Conservation (phyloP, 2,329 filamentous ascomycete species). For the Zasmidium citrigriseum region DNA sequence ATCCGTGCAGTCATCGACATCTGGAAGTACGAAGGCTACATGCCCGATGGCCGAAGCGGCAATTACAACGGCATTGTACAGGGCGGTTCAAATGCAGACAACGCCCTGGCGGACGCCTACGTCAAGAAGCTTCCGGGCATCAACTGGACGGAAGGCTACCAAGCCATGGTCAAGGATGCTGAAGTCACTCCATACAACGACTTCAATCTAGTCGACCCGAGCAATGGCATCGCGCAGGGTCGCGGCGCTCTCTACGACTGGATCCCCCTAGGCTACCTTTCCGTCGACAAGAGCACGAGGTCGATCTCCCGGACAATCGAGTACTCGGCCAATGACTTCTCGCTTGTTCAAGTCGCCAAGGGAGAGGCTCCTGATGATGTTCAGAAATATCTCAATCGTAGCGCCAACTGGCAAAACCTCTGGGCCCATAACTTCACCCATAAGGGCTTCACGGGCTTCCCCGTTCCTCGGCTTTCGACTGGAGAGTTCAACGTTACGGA, state of each 20-base stretch:
- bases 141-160: constrained; percentile 37
- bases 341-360: constrained; percentile 43
- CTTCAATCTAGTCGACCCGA: constrained; percentile 31
- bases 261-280: constrained; percentile 45
- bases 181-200: constrained; percentile 33
- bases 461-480: constrained; percentile 28
- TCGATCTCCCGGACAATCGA: constrained; percentile 45
- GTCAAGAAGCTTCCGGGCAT: constrained; percentile 35
- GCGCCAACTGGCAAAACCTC: constrained; percentile 44
- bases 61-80: constrained; percentile 39
- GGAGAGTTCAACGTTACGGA: constrained; percentile 33
- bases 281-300: constrained; percentile 37
- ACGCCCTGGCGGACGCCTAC: constrained; percentile 37
- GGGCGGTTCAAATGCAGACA: constrained; percentile 39
- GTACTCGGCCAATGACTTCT: constrained; percentile 47
- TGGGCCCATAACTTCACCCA: constrained; percentile 41
- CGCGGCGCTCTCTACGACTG: constrained; percentile 46
- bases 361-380: constrained; percentile 43
- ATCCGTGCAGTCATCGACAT: constrained; percentile 69
- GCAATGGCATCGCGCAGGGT: constrained; percentile 44
- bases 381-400: constrained; percentile 40
- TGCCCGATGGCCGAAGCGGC: constrained; percentile 37
- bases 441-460: constrained; percentile 37
- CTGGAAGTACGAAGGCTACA: constrained; percentile 48
- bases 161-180: constrained; percentile 38